These are phyloP conservation scores for Pelargonium nanum DNA, from an alignment of 345 rosid genomes.

Conservation along the genomic window DNA sequence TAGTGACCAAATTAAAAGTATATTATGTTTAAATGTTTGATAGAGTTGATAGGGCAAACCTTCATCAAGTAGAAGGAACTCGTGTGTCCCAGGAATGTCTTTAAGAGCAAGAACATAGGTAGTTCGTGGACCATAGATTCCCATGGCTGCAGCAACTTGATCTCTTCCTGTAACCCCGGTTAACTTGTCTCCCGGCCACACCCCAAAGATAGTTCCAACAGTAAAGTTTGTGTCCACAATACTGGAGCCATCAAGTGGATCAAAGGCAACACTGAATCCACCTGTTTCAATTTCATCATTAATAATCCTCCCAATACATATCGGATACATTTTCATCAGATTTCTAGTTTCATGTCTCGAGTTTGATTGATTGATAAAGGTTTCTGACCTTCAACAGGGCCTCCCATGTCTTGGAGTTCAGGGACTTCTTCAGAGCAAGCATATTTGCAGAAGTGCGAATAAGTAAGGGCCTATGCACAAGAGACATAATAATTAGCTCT, in stretches of 20 bases:
- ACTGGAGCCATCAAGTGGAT: constrained; percentile 84
- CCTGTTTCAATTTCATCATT: constrained; percentile 24
- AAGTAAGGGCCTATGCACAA: constrained; percentile 55
- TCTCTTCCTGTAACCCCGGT: constrained; percentile 70
- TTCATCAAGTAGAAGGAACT: constrained; percentile 98
- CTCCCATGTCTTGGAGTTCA: constrained; percentile 97
- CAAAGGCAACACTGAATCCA: constrained; percentile 90
- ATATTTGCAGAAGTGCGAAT: constrained; percentile 88
- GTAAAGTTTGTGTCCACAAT: constrained; percentile 76
- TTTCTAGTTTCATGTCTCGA: not conserved
- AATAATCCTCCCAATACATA: not conserved
- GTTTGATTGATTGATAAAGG: not conserved
- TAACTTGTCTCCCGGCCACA: constrained; percentile 93
- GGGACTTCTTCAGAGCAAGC: constrained; percentile 98
- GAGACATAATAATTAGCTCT: not conserved
- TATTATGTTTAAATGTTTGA: not conserved
- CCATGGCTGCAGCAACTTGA: constrained; percentile 94
- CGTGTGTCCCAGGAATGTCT: constrained; percentile 82
- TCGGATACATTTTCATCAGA: not conserved
- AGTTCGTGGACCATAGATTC: constrained; percentile 85
- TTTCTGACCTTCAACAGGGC: constrained; percentile 71
- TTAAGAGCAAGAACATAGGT: constrained; percentile 85
- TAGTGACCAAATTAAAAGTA: not conserved
- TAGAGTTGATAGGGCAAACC: constrained; percentile 30
- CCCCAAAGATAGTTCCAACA: constrained; percentile 90